phyloP scores from a whole-genome alignment of 345 rosid species.

The Excoecaria cochinchinensis region DNA sequence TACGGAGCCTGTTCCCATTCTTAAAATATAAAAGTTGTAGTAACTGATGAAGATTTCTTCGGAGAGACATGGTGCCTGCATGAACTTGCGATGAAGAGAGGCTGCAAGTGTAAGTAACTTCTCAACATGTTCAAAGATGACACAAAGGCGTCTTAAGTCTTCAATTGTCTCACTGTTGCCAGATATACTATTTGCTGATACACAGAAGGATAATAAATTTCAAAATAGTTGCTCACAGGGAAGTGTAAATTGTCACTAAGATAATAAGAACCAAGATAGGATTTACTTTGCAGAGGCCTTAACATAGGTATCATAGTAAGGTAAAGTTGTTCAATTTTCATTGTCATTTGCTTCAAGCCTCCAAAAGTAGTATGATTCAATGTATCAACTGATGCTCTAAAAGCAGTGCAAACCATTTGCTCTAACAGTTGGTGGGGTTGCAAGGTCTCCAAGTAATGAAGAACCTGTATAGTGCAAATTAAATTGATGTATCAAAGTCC shows the following conservation, averaged over 20 bases:
- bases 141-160: slow-evolving; percentile 63
- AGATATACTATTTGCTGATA: slow-evolving; percentile 58
- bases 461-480: slow-evolving; percentile 46
- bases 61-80: slow-evolving; percentile 64
- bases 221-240: background rate
- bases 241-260: slow-evolving; percentile 5
- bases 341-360: slow-evolving; percentile 65
- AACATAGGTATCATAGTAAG: slow-evolving; percentile 56
- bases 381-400: slow-evolving; percentile 90
- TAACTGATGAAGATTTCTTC: slow-evolving; percentile 71
- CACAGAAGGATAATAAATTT: slow-evolving; percentile 2
- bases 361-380: slow-evolving; percentile 71
- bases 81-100: slow-evolving; percentile 81
- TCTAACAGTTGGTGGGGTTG: slow-evolving; percentile 89
- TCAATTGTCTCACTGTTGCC: slow-evolving; percentile 49
- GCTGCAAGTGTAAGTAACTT: slow-evolving; percentile 72
- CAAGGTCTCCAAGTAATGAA: slow-evolving; percentile 91
- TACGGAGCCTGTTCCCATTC: slow-evolving; percentile 53
- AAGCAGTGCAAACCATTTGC: slow-evolving; percentile 95
- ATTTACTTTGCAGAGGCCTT: slow-evolving; percentile 61
- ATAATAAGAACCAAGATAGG: slow-evolving; percentile 10
- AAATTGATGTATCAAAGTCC: slow-evolving; percentile 15
- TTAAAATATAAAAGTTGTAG: slow-evolving; percentile 52
- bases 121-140: slow-evolving; percentile 75
- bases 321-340: slow-evolving; percentile 74